Base-by-base conservation (phyloP, 164 flowering plant genomes). In the Vitis rotundifolia region DNA sequence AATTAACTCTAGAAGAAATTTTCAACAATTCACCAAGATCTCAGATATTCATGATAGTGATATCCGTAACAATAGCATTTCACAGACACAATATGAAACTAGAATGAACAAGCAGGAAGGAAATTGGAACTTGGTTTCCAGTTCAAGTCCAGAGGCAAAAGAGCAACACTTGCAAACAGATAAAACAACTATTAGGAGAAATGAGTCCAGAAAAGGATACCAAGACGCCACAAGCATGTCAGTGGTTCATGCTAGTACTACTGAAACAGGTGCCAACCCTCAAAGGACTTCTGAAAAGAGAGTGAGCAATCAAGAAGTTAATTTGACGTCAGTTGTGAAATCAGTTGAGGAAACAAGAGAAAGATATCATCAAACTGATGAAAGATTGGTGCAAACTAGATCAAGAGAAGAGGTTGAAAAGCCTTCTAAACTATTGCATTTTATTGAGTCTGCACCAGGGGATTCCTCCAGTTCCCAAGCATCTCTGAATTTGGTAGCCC, bases 381-480 rank as follows among this genome's bases (percentile, higher is more conserved):
- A 76, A 77, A 74, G 37, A 18, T 51, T 66, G 49, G 18, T 66
- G 62, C 75, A 73, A 60, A 49, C 54, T 15, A 56, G 59, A 51
- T 67, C 68, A 16, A 57, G 61, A 37, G 79, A 69, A 54, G 84
- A 79, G 77, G 64, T 58, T 18, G 68, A 61, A 22, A 73, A 60
- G 56, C 76, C 67, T 44, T 63, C 64, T 48, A 68, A 62, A 53
- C 1, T 26, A 44, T 72, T 70, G 16, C 74, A 64, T 70, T 68
- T 75, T 70, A 59, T 8, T 8, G 76, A 73, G 56, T 67, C 57
- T 19, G 59, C 75, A 51, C 64, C 70, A 10, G 73, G 71, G 61
- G 62, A 61, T 71, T 70, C 62, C 31, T 81, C 81, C 61, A 65
- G 77, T 70, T 67, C 77, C 47, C 80, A 79, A 71, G 66, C 67